These are phyloP conservation scores for Vigna mungo DNA, from an alignment of 306 rosid genomes.

Conservation along the genomic window DNA sequence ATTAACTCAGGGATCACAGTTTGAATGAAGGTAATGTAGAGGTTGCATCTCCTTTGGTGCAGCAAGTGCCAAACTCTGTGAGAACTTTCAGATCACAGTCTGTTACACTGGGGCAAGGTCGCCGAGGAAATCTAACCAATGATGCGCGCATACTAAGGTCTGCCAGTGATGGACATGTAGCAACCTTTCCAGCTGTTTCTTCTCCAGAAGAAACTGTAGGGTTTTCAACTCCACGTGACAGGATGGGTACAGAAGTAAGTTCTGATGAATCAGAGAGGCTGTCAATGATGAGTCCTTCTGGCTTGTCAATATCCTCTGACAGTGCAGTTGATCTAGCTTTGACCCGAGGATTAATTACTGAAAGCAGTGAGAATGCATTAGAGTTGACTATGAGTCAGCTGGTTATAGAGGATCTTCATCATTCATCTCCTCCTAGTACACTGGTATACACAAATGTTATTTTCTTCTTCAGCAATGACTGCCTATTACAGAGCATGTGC, in stretches of 20 bases:
- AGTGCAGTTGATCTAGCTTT: conserved; percentile 50
- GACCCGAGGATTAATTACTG: conserved; percentile 47
- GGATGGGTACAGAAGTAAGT: conserved; percentile 43
- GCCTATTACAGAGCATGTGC: conserved; percentile 9
- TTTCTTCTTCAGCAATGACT: conserved; percentile 21
- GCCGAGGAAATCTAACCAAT: conserved; percentile 30
- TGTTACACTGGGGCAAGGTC: conserved; percentile 45
- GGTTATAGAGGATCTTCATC: conserved; percentile 48
- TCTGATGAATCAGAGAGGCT: conserved; percentile 48
- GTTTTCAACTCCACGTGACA: conserved; percentile 47
- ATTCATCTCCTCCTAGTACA: conserved; percentile 69
- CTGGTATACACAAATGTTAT: conserved; percentile 50
- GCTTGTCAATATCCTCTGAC: conserved; percentile 59
- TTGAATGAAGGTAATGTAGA: conserved; percentile 50
- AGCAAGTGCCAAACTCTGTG: conserved; percentile 54
- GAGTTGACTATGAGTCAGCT: conserved; percentile 39
- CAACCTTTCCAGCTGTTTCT: conserved; percentile 39
- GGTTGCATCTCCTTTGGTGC: conserved; percentile 49
- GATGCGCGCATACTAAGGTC: conserved; percentile 62
- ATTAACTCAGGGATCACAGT: conserved; percentile 56
- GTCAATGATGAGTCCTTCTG: conserved; percentile 63
- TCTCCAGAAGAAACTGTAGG: conserved; percentile 52
- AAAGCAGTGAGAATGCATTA: conserved; percentile 53
- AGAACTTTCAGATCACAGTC: conserved; percentile 62
- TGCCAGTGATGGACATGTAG: conserved; percentile 44